Evolutionary conservation across 2,329 filamentous ascomycete species (phyloP), one percentile per base, ranked within the genome.

Genomic region (Neophaeococcomyces mojaviensis): DNA sequence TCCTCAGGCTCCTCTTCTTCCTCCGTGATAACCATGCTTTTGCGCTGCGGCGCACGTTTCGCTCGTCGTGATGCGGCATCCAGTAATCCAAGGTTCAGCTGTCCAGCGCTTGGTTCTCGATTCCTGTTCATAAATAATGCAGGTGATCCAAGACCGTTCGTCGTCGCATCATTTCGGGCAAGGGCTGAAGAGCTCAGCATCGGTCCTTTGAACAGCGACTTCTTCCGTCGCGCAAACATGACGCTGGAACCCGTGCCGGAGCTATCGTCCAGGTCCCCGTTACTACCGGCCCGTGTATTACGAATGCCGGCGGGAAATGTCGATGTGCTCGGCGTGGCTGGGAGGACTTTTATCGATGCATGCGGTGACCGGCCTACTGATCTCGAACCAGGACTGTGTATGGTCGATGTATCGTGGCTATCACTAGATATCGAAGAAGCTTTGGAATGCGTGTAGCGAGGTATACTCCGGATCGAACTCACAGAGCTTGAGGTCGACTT

Each of bases 401-500:
- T 79, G 0, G 83, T 82, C n/a, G 15, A 20, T 33, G 32, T 16
- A 3, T 84, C 81, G 0, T 84, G 83, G 18, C 81, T 82, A 49
- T 82, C 84, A 4, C 85, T 95, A 35, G 88, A 95, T 1, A 88
- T 92, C 0, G 88, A 96, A 0, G 87, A 94, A 0, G 92, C 88
- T 66, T 97, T 97, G 18, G 88, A 95, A 63, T 96, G 90, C 1
- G 92, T 86, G 44, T 88, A 84, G 55, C 89, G 86, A 58, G 90
- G 88, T 60, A 97, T 88, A 36, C 86, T 94, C 48, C 92, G 83
- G 47, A 98, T 83, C 0, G 88, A 95, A 1, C 88, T 96, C 13
- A 98, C 82, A 0, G 89, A 97, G 0, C 88, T 95, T 0, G 88
- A 96, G 0, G 92, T 98, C 1, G 90, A 97, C 64, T 97, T 97